Evolutionary conservation across 495 filamentous ascomycete genomes (phyloP), one percentile per base, ranked within the genome.

Genomic region (Pseudoneurospora amorphoporcata): DNA sequence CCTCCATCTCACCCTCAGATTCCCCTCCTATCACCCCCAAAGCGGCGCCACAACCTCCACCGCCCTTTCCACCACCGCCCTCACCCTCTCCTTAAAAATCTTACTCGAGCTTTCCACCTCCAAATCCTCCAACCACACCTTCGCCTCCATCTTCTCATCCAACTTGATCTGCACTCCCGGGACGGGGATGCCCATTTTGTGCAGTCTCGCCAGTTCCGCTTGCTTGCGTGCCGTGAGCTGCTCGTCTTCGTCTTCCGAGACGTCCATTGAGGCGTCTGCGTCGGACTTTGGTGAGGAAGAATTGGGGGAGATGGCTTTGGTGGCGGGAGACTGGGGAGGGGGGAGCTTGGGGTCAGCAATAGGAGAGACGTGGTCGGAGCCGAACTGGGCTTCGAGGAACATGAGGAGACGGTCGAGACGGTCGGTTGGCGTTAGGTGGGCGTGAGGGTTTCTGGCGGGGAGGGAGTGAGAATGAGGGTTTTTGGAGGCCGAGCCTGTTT

Each of bases 301-400:
- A n/a, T n/a, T n/a, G n/a, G n/a, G 23, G 38, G 75, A 75, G 8
- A 69, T 78, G 75, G 40, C 39, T 42, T 70, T 77, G 76, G n/a
- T 77, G 39, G 45, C 32, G 10, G 61, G 45, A 3, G 76, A 73
- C 14, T 1, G 72, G 77, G 7, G 69, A 76, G 4, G 81, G 72
- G 3, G 81, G 75, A 4, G 90, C 76, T 69, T 89, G 90, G 93
- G 92, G 0, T 86, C 85, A 35, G 89, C 85, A 75, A 98, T 90
- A 1, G 94, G 94, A 0, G 85, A 82, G 17, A 93, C 82, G 75
- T 92, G 90, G 68, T 93, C 87, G 23, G 87, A 85, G 53, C 95
- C 96, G 77, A 99, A 99, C 79, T 99, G 95, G 3, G 94, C 92
- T 83, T 99, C 96, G 35, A 99, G 91, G 85, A 98, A 97, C 88